Conservation (phyloP, 257 asterid genomes). For the Rehmannia glutinosa region DNA sequence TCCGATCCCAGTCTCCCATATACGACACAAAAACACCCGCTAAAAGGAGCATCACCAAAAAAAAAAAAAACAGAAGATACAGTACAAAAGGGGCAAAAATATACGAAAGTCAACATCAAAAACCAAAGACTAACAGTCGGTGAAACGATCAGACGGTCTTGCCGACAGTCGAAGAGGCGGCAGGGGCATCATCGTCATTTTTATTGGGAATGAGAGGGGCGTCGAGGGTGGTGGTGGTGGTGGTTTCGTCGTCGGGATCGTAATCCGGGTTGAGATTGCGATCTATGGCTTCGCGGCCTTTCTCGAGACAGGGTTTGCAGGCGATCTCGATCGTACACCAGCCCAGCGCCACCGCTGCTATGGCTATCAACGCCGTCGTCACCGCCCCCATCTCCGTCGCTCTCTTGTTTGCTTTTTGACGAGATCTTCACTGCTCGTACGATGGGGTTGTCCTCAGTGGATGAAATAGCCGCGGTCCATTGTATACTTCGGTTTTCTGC, state of each 20-base stretch:
- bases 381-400: conserved; percentile 49
- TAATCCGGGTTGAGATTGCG: conserved; percentile 86
- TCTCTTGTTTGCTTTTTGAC: not conserved
- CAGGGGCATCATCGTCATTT: conserved; percentile 14
- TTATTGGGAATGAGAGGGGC: conserved; percentile 54
- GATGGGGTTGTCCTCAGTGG: too few relatives aligned
- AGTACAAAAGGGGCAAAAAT: not conserved
- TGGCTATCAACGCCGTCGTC: conserved; percentile 77
- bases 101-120: not conserved
- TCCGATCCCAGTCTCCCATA: not conserved
- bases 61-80: not conserved
- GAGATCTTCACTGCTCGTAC: not conserved
- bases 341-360: conserved; percentile 68
- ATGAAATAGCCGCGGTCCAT: too few relatives aligned
- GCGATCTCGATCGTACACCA: conserved; percentile 91
- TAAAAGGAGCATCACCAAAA: not conserved
- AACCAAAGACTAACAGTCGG: not conserved
- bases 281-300: conserved; percentile 86
- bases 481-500: too few relatives aligned
- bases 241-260: conserved; percentile 69
- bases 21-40: not conserved
- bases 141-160: conserved; percentile 36
- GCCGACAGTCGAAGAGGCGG: conserved; percentile 23
- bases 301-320: conserved; percentile 92
- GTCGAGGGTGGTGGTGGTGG: conserved; percentile 22